phyloP scores from a whole-genome alignment of 805 yeast species.

The Metschnikowia proteae region DNA sequence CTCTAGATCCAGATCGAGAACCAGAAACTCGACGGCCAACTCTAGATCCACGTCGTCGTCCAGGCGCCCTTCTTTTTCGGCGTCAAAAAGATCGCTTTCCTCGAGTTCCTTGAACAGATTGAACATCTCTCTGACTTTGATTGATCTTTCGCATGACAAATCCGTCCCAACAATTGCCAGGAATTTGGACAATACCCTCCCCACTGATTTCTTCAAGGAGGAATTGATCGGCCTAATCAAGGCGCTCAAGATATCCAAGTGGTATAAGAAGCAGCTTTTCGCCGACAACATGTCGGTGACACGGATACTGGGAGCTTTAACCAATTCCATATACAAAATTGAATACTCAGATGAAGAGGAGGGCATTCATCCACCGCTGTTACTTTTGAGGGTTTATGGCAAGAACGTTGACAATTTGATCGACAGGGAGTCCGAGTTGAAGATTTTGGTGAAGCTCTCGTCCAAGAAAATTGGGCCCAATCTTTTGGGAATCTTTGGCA shows the following conservation, averaged over 20 bases:
- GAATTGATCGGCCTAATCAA: slow-evolving; percentile 68
- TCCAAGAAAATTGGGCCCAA: slow-evolving; percentile 81
- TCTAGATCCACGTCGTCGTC: slow-evolving; percentile 34
- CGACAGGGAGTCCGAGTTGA: slow-evolving; percentile 79
- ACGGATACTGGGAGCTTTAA: slow-evolving; percentile 88
- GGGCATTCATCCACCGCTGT: slow-evolving; percentile 45
- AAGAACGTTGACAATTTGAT: slow-evolving; percentile 80
- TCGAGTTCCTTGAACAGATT: slow-evolving; percentile 30
- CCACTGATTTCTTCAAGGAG: slow-evolving; percentile 78
- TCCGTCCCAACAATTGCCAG: slow-evolving; percentile 52
- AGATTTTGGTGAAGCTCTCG: slow-evolving; percentile 68
- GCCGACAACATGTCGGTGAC: slow-evolving; percentile 45
- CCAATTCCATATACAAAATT: slow-evolving; percentile 82
- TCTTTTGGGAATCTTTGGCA: slow-evolving; percentile 80
- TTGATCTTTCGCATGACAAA: slow-evolving; percentile 29
- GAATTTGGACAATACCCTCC: slow-evolving; percentile 69
- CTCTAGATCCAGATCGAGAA: slow-evolving; percentile 37
- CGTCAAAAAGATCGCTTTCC: slow-evolving; percentile 33
- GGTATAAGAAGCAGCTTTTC: slow-evolving; percentile 58
- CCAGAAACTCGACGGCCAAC: slow-evolving; percentile 31
- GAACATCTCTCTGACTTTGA: slow-evolving; percentile 24
- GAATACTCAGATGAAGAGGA: slow-evolving; percentile 44
- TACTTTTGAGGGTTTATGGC: slow-evolving; percentile 83
- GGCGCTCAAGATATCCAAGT: slow-evolving; percentile 65
- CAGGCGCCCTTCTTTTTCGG: slow-evolving; percentile 30